These are phyloP conservation scores for Metschnikowia amazonensis DNA, from an alignment of 805 yeast species.

Conservation along the genomic window DNA sequence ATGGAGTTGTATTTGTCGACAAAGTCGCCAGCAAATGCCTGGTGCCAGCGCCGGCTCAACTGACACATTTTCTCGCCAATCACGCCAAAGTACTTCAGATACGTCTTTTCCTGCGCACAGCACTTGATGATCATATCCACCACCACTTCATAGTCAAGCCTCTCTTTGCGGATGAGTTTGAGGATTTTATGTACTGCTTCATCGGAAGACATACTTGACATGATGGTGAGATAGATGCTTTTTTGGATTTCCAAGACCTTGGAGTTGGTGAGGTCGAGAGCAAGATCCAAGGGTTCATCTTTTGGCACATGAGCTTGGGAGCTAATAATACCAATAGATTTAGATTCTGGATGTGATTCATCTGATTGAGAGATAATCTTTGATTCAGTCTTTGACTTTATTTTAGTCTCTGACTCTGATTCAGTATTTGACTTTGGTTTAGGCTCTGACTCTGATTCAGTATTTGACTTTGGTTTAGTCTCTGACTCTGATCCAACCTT, in stretches of 20 bases:
- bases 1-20: slow-evolving; percentile 50
- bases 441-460: too few relatives aligned
- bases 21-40: slow-evolving; percentile 52
- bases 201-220: slow-evolving; percentile 87
- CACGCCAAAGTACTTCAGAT: slow-evolving; percentile 79
- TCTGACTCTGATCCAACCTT: too few relatives aligned
- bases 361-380: too few relatives aligned
- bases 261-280: slow-evolving; percentile 62
- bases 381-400: too few relatives aligned
- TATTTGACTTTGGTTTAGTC: too few relatives aligned
- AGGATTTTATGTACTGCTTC: slow-evolving; percentile 88
- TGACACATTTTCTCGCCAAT: slow-evolving; percentile 64
- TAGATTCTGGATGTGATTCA: background rate
- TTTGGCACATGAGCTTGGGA: background rate
- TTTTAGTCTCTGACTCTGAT: too few relatives aligned
- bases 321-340: too few relatives aligned
- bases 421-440: too few relatives aligned
- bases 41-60: slow-evolving; percentile 53
- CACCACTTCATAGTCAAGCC: slow-evolving; percentile 35
- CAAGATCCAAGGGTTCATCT: background rate
- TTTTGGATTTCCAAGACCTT: slow-evolving; percentile 65
- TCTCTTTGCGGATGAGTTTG: slow-evolving; percentile 32
- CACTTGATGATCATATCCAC: slow-evolving; percentile 74
- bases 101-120: slow-evolving; percentile 81
- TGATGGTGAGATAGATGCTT: slow-evolving; percentile 72